Conservation (phyloP, 2,329 filamentous ascomycete genomes). For the Penicillium sp. region DNA sequence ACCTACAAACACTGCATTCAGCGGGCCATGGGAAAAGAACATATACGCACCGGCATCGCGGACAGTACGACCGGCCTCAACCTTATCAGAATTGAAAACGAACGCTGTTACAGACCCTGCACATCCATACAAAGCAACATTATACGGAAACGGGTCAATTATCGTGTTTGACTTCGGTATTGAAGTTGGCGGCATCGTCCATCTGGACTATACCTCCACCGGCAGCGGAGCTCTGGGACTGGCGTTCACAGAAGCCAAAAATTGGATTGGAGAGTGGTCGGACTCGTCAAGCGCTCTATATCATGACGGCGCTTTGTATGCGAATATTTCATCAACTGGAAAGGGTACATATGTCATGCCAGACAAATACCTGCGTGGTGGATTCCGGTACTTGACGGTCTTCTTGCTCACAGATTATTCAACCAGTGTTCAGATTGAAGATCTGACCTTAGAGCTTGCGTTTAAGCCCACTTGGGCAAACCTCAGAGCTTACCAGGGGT, state of each 20-base stretch:
- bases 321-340: constrained; percentile 29
- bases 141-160: constrained; percentile 44
- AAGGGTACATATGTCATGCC: constrained; percentile 34
- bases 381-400: constrained; percentile 39
- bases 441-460: constrained; percentile 38
- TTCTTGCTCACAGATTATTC: constrained; percentile 30
- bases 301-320: constrained; percentile 37
- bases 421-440: constrained; percentile 30
- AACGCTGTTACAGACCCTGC: constrained; percentile 20
- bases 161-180: constrained; percentile 52
- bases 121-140: constrained; percentile 24
- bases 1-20: constrained; percentile 44
- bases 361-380: constrained; percentile 35
- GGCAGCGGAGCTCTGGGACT: constrained; percentile 36
- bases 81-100: constrained; percentile 33
- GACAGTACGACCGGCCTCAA: constrained; percentile 41
- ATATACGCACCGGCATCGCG: constrained; percentile 50
- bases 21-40: constrained; percentile 50
- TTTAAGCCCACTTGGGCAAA: constrained; percentile 48
- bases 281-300: constrained; percentile 44
- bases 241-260: constrained; percentile 43
- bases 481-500: constrained; percentile 46
- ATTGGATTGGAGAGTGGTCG: constrained; percentile 42
- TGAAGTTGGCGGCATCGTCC: constrained; percentile 51
- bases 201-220: constrained; percentile 43